Base-by-base conservation (phyloP, 768 basidiomycete species). In the Clitopilus hobsonii region DNA sequence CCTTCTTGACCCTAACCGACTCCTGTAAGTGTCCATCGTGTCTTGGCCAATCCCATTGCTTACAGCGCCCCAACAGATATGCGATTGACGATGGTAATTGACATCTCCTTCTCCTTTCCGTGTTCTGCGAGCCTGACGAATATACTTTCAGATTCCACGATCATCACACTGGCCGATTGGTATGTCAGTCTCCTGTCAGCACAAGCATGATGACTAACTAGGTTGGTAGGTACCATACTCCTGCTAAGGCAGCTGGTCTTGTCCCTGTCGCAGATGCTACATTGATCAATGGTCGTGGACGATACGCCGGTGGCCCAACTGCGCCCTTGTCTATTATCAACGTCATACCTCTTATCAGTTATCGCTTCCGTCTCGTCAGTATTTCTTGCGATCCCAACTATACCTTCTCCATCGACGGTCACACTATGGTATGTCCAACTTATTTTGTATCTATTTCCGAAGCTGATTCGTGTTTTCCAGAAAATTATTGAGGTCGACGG, bases 201-300 rank as follows among this genome's bases (percentile, higher is more conserved):
- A 11, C 13, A 4, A 3, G 13, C 32, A n/a, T 11, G 4, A n/a
- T 36, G 41, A 38, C 45, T 56, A 61, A 50, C 1, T 22, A 30
- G 24, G 41, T 10, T 58, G 20, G 0, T n/a, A 71, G 72, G 66
- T 70, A 69, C 48, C 70, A 71, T 24, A 57, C 57, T 3, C 63
- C 63, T 13, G 65, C 71, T 0, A 62, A 55, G 10, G 49, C 60
- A 1, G 67, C 68, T 5, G 70, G 71, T 5, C 47, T 54, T 13
- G 54, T 69, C 18, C 68, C 72, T 20, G 59, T 56, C 3, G 56
- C 74, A 2, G 68, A 70, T 54, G 54, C 73, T 2, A 73, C 73
- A 0, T 59, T 80, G 14, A 78, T 81, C 57, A 81, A 81, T 52
- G 81, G 81, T 1, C 65, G 70, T 10, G 81, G 81, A n/a, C 74